phyloP scores from a whole-genome alignment of 2,329 filamentous ascomycete genomes.

The Calonectria fujianensis region DNA sequence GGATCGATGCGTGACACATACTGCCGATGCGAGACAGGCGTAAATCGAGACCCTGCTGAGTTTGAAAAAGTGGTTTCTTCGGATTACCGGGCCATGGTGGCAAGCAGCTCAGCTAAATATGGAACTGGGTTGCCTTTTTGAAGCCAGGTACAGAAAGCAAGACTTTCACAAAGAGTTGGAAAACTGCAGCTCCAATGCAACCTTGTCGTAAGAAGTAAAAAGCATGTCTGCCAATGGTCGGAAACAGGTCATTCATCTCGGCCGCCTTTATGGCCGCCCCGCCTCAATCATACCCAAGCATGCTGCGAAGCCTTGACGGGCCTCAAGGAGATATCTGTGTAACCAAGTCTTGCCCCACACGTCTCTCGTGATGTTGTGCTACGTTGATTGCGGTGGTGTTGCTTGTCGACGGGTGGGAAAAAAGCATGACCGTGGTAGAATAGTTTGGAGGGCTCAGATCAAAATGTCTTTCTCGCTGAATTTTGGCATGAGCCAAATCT shows the following conservation, averaged over 20 bases:
- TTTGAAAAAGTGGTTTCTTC: background rate
- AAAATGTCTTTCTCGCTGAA: background rate
- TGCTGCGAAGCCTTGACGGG: constrained; percentile 13
- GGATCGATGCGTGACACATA: constrained; percentile 40
- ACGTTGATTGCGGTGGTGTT: background rate
- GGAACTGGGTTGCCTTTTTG: background rate
- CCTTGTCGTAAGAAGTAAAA: constrained; percentile 5
- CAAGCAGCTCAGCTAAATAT: background rate
- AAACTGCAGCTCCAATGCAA: background rate
- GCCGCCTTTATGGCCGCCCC: constrained; percentile 28
- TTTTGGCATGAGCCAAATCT: background rate
- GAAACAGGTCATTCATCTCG: constrained; percentile 22
- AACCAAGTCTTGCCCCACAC: constrained; percentile 21
- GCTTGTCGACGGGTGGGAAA: background rate
- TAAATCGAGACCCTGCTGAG: constrained; percentile 31
- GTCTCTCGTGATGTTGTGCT: constrained; percentile 14
- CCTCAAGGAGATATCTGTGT: constrained; percentile 14
- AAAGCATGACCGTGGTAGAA: background rate
- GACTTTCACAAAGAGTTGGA: no score
- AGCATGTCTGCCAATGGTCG: constrained; percentile 5
- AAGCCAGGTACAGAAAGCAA: background rate
- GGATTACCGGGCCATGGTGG: background rate
- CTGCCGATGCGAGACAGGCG: constrained; percentile 28
- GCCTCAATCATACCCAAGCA: constrained; percentile 17
- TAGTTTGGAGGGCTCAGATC: background rate